These are phyloP conservation scores for Morella rubra DNA, from an alignment of 306 rosid genomes.

Conservation along the genomic window DNA sequence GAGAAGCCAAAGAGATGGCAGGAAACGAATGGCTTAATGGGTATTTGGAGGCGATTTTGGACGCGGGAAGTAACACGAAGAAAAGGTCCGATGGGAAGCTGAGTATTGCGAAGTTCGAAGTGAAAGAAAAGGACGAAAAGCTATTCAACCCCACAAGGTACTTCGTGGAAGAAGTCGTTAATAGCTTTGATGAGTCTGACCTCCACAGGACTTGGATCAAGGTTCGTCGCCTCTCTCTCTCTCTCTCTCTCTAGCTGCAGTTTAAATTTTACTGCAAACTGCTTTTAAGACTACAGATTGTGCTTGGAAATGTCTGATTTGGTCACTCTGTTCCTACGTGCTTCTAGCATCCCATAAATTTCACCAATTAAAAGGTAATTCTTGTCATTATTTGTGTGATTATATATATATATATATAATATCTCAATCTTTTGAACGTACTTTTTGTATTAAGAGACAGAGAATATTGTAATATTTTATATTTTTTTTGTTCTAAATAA, in stretches of 20 bases:
- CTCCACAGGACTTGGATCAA: slow-evolving; percentile 84
- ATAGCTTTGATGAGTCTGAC: slow-evolving; percentile 69
- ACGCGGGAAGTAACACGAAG: slow-evolving; percentile 49
- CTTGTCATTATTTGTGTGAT: neutral
- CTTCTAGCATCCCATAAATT: too few species aligned
- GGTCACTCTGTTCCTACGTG: too few species aligned
- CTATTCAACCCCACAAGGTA: slow-evolving; percentile 66
- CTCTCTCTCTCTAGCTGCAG: neutral
- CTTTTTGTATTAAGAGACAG: neutral
- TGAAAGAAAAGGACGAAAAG: slow-evolving; percentile 38
- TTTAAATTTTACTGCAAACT: neutral
- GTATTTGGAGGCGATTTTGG: slow-evolving; percentile 78
- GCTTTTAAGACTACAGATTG: neutral
- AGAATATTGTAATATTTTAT: neutral
- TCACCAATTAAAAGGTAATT: neutral
- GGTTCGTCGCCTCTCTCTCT: slow-evolving; percentile 30
- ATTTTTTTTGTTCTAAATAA: neutral
- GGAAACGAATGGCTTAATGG: slow-evolving; percentile 78
- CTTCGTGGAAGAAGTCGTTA: slow-evolving; percentile 71
- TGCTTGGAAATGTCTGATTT: too few species aligned
- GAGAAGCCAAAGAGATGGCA: slow-evolving; percentile 33
- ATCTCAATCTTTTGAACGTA: too few species aligned
- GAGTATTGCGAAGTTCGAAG: slow-evolving; percentile 39
- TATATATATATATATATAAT: too few species aligned
- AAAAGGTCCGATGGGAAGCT: slow-evolving; percentile 37